Evolutionary conservation across 805 yeast genomes (phyloP).

Genomic region (Zygosaccharomyces siamensis): DNA sequence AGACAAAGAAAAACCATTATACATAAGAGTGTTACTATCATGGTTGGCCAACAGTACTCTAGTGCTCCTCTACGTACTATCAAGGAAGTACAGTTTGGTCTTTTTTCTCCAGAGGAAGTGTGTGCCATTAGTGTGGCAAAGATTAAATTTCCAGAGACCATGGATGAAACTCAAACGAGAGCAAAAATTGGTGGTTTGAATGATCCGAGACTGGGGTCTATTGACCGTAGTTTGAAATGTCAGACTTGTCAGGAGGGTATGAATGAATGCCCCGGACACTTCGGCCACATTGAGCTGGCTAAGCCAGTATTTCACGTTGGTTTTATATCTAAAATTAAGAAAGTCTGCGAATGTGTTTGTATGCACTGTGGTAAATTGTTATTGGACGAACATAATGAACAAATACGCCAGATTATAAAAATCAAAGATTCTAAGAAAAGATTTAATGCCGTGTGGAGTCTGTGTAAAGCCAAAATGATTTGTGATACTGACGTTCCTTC

Average conservation of each 20-base stretch:
- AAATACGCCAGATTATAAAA: conserved; percentile 81
- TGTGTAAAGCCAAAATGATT: conserved; percentile 86
- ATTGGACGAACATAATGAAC: conserved; percentile 64
- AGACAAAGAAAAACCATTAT: conserved; percentile 6
- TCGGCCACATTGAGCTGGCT: conserved; percentile 97
- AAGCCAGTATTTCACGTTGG: conserved; percentile 98
- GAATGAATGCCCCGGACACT: conserved; percentile 99
- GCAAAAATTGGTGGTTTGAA: conserved; percentile 96
- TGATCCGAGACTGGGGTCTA: conserved; percentile 95
- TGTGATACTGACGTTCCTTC: conserved; percentile 84
- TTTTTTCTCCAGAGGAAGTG: conserved; percentile 94
- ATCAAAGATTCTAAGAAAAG: conserved; percentile 93
- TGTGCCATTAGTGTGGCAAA: conserved; percentile 97
- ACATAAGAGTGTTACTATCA: conserved; percentile 14
- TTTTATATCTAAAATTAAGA: conserved; percentile 87
- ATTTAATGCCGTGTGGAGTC: conserved; percentile 93
- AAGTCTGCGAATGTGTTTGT: conserved; percentile 93
- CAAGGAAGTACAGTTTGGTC: conserved; percentile 97
- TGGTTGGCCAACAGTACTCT: conserved; percentile 77
- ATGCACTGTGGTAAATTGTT: conserved; percentile 97
- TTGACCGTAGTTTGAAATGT: conserved; percentile 95
- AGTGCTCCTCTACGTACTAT: conserved; percentile 98
- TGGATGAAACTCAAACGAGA: conserved; percentile 93
- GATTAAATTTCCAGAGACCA: conserved; percentile 98
- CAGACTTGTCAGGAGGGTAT: conserved; percentile 99